phyloP scores from a whole-genome alignment of 2,329 filamentous ascomycete species.

The Fusarium coffeatum region DNA sequence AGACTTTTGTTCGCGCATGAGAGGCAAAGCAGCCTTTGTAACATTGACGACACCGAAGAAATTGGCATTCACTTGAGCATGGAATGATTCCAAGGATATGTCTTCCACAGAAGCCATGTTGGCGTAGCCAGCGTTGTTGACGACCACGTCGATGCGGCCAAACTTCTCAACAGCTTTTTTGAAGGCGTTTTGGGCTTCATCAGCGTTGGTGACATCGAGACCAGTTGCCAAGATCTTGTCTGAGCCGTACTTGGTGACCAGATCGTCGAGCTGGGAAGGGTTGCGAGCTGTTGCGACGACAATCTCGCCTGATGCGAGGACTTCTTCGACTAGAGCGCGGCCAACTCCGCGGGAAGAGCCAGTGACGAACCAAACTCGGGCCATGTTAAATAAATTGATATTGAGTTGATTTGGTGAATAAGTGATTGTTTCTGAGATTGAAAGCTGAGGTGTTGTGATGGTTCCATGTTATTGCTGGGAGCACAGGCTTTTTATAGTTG shows the following conservation, averaged over 20 bases:
- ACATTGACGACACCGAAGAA: conserved; percentile 68
- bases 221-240: conserved; percentile 60
- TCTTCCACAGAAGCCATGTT: conserved; percentile 65
- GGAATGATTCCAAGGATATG: conserved; percentile 59
- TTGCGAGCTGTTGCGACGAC: conserved; percentile 60
- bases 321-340: conserved; percentile 52
- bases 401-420: not conserved
- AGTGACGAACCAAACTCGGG: conserved; percentile 60
- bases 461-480: not conserved
- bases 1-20: conserved; percentile 48
- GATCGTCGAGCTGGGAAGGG: conserved; percentile 49
- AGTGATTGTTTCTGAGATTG: too few relatives aligned
- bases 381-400: conserved; percentile 25
- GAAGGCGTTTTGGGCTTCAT: conserved; percentile 56
- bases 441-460: too few relatives aligned
- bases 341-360: conserved; percentile 62
- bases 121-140: conserved; percentile 72
- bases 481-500: not conserved
- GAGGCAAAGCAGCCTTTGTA: conserved; percentile 56
- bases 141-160: conserved; percentile 67
- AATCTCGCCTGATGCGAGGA: conserved; percentile 54
- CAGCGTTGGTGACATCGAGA: conserved; percentile 60
- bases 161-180: conserved; percentile 58
- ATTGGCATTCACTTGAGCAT: conserved; percentile 68
- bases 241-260: conserved; percentile 53